Conservation (phyloP, 1,284 basidiomycete genomes). For the Lentinula novae-zelandiae region DNA sequence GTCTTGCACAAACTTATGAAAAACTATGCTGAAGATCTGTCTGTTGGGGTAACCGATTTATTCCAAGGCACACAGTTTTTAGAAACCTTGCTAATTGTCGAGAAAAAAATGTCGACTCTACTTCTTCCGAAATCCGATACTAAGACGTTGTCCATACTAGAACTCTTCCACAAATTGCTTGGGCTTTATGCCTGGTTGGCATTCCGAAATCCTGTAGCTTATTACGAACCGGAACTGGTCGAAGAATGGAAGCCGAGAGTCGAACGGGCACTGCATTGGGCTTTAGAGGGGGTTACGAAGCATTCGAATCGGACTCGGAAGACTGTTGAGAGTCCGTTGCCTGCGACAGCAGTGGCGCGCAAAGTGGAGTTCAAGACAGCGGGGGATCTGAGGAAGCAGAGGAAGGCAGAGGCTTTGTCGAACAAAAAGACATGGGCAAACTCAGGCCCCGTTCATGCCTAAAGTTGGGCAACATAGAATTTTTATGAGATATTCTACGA, state of each 20-base stretch:
- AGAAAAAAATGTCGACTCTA: conserved; percentile 26
- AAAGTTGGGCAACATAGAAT: not conserved
- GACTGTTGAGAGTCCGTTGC: not conserved
- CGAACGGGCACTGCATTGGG: conserved; percentile 71
- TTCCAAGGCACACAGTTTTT: conserved; percentile 38
- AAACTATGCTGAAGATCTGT: conserved; percentile 29
- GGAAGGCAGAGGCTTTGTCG: not conserved
- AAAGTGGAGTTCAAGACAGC: not conserved
- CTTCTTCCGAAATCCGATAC: conserved; percentile 15
- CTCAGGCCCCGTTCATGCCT: not conserved
- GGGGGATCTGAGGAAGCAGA: not conserved
- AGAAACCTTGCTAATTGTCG: conserved; percentile 38
- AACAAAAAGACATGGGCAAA: not conserved
- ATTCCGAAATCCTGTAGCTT: conserved; percentile 75
- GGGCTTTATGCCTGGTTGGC: conserved; percentile 88
- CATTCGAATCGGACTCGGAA: not conserved
- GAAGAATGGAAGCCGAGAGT: conserved; percentile 57
- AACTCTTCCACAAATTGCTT: conserved; percentile 80
- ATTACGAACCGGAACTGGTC: conserved; percentile 55
- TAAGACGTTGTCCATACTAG: conserved; percentile 41
- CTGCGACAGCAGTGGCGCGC: not conserved
- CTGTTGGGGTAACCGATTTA: conserved; percentile 31
- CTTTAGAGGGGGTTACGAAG: conserved; percentile 40
- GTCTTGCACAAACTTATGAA: conserved; percentile 33
- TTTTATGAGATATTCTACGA: no score